Base-by-base conservation (phyloP, 2,329 filamentous ascomycete species). In the Rutstroemia sp. region DNA sequence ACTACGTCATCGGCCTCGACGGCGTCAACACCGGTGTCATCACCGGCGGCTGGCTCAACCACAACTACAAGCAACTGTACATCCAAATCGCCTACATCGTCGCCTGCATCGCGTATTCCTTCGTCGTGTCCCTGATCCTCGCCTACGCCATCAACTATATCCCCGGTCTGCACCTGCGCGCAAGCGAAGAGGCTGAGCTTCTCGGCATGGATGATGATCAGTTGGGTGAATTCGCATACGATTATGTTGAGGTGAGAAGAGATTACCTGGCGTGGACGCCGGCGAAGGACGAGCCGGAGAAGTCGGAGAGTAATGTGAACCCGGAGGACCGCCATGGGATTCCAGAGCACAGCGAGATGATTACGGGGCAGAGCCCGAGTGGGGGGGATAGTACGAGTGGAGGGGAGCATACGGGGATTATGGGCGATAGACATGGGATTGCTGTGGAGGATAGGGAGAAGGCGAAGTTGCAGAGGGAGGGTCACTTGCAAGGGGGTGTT, bases 141-240 rank as follows among this genome's bases (percentile, higher is more conserved):
- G 88, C 88, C 59, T 89, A 86, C 73, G 69, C 75, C 67, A 87
- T 94, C 73, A 86, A 94, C 74, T 70, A 84, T 61, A 78, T 91
- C 21, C 89, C 89, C 25, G 88, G 88, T 48, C 80, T 94, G 19
- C 82, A 90, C 70, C 86, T 94, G 47, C 87, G 89, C 57, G 88
- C 88, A 8, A 86, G 82, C 25, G 87, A 91, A 67, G 86, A 92
- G 72, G 89, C 89, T 23, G 89, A 94, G 73, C 82, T 92, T 12
- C 82, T 92, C 56, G 89, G 89, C 64, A 92, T 92, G 87, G 89
- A 94, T 68, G 89, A 92, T 69, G 88, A 92, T 73, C 89, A 94
- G 75, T 87, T 92, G 65, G 89, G 89, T 72, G 89, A 94, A 73
- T 94, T 92, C 69, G 89, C 88, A 12, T 92, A 92, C 76, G 89